A percentile compares a stretch with the other conserved stretches of the same genome.
These are phyloP conservation scores for Capsicum pubescens DNA, from an alignment of 257 asterid genomes.

Conservation along the genomic window DNA sequence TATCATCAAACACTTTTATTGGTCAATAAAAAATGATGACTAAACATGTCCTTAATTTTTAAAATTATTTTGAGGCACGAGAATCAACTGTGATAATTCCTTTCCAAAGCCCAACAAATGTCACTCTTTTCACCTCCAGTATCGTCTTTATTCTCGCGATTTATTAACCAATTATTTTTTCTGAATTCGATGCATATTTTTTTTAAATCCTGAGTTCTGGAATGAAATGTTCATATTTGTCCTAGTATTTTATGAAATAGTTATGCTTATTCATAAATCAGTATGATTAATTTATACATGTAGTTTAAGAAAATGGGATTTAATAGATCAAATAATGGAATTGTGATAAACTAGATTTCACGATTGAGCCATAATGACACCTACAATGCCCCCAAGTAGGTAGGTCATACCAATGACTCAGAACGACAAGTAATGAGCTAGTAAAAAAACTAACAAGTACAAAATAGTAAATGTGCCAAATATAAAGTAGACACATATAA, in stretches of 20 bases:
- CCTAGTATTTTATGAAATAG: not conserved
- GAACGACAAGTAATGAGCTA: no score
- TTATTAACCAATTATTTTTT: not conserved
- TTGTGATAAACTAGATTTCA: no score
- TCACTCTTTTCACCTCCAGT: not conserved
- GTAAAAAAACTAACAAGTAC: no score
- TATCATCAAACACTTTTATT: not conserved
- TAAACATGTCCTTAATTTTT: not conserved
- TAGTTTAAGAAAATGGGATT: no score
- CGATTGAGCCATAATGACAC: no score
- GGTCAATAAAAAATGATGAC: not conserved
- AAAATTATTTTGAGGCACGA: not conserved
- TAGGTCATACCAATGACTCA: no score
- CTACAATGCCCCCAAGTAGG: no score
- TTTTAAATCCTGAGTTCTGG: not conserved
- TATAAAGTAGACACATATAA: no score
- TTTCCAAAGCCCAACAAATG: not conserved
- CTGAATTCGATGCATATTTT: not conserved
- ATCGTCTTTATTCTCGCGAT: not conserved
- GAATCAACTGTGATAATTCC: not conserved
- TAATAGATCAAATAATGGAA: no score
- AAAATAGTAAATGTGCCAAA: no score
- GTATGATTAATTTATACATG: no score
- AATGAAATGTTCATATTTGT: not conserved
- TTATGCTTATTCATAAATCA: no score